Conservation (phyloP, 2,329 filamentous ascomycete genomes). For the Talaromyces marneffei region DNA sequence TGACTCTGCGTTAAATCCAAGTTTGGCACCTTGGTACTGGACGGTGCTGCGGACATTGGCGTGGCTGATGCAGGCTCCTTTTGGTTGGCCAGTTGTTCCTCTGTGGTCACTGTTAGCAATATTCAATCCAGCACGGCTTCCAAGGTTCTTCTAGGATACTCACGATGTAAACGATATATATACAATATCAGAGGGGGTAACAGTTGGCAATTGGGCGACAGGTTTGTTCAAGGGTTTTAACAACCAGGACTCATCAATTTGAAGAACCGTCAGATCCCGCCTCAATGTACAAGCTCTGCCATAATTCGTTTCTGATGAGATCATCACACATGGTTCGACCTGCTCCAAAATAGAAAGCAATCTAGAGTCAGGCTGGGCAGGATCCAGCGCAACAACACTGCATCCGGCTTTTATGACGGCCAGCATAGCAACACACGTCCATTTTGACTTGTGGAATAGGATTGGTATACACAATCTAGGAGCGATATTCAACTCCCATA, state of each 20-base stretch:
- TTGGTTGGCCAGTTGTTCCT: constrained; percentile 9
- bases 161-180: constrained; percentile 11
- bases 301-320: neutral
- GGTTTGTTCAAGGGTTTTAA: neutral
- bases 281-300: neutral
- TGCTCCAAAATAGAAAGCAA: constrained; percentile 5
- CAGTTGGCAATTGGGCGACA: neutral
- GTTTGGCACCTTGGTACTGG: neutral
- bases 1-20: neutral
- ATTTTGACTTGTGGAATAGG: constrained; percentile 7
- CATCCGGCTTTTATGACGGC: constrained; percentile 6
- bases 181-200: constrained; percentile 6
- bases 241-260: neutral
- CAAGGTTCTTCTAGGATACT: neutral
- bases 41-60: constrained; percentile 5
- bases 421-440: constrained; percentile 9
- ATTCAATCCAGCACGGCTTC: neutral
- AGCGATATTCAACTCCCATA: neutral
- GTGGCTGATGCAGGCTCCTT: constrained; percentile 9
- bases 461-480: neutral
- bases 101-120: neutral
- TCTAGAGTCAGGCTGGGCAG: constrained; percentile 1
- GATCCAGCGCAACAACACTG: constrained; percentile 2
- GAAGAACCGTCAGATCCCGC: neutral
- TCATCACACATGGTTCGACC: neutral